phyloP scores from a whole-genome alignment of 2,329 filamentous ascomycete genomes.

The Pochonia chlamydosporia region DNA sequence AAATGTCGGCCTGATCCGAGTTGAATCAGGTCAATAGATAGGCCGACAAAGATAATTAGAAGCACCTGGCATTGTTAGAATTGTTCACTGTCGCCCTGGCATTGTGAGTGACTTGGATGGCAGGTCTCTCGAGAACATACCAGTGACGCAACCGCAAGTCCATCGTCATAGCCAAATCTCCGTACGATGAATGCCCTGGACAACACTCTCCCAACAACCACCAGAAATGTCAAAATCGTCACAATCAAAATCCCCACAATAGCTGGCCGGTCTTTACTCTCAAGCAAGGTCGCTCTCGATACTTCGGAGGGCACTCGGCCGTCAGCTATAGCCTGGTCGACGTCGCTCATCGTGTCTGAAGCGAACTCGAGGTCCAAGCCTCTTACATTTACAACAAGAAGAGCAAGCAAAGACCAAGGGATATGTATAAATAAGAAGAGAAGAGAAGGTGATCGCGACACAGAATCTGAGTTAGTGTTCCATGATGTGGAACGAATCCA shows the following conservation, averaged over 20 bases:
- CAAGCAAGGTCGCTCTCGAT: conserved; percentile 26
- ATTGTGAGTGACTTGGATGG: too few relatives aligned
- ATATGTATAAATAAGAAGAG: too few relatives aligned
- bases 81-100: too few relatives aligned
- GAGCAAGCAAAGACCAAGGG: background rate
- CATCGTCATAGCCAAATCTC: conserved; percentile 33
- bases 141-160: conserved; percentile 27
- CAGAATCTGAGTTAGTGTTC: too few relatives aligned
- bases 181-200: conserved; percentile 30
- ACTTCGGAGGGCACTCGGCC: conserved; percentile 29
- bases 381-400: background rate
- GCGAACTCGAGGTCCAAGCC: too few relatives aligned
- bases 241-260: conserved; percentile 34
- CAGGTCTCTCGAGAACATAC: conserved; percentile 19
- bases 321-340: conserved; percentile 25
- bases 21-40: conserved; percentile 38
- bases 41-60: conserved; percentile 35
- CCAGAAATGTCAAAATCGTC: conserved; percentile 23
- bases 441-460: too few relatives aligned
- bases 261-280: conserved; percentile 29
- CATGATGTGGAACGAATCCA: too few relatives aligned
- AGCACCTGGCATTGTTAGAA: conserved; percentile 19
- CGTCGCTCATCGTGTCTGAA: conserved; percentile 17
- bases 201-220: conserved; percentile 27
- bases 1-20: conserved; percentile 42